phyloP scores from a whole-genome alignment of 73 alveolate species.

The Paramecium octaurelia region DNA sequence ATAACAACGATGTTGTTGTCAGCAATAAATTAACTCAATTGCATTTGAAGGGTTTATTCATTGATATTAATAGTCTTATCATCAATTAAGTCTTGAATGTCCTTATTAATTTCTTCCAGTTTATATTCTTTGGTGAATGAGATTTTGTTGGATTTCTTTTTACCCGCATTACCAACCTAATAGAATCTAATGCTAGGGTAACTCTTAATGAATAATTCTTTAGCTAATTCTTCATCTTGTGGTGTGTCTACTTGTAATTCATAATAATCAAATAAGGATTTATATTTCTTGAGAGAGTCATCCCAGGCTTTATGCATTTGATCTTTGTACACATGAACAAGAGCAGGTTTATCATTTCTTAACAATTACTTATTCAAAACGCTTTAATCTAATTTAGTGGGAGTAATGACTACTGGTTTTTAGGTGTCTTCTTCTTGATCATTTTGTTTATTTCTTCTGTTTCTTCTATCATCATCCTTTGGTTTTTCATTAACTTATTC shows the following conservation, averaged over 20 bases:
- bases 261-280: slow-evolving; percentile 12
- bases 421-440: background rate
- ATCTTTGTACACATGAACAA: slow-evolving; percentile 29
- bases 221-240: background rate
- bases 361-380: background rate
- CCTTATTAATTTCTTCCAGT: slow-evolving; percentile 23
- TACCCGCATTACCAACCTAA: slow-evolving; percentile 46
- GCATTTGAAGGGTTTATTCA: slow-evolving; percentile 4
- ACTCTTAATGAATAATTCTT: background rate
- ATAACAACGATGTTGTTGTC: background rate
- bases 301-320: slow-evolving; percentile 29
- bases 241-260: background rate
- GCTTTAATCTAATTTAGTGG: background rate
- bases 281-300: slow-evolving; percentile 8
- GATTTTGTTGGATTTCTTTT: slow-evolving; percentile 30
- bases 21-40: background rate
- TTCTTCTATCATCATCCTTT: background rate
- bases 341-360: slow-evolving; percentile 47
- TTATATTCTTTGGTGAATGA: background rate
- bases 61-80: background rate
- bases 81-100: background rate
- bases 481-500: background rate
- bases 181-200: background rate
- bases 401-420: background rate
- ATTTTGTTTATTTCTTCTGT: background rate